A percentile compares a stretch with the other conserved stretches of the same genome.
phyloP scores from a whole-genome alignment of 192 early-diverging fungal genomes.

The Coemansia sp. region DNA sequence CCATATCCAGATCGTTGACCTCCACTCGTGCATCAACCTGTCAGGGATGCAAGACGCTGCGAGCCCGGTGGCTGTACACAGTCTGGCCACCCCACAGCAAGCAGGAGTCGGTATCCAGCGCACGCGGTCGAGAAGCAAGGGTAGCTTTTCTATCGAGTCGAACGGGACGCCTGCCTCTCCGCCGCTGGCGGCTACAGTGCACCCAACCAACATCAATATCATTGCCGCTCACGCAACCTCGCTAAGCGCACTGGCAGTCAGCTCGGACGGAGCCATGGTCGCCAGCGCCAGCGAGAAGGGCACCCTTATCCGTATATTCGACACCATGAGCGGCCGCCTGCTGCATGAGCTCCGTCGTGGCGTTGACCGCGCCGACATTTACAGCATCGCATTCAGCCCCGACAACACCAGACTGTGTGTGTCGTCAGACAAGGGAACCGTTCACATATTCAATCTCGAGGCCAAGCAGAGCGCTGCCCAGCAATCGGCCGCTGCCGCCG shows the following conservation, averaged over 20 bases:
- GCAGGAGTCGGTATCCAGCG: constrained; percentile 23
- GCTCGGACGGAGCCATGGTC: constrained; percentile 73
- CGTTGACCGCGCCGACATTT: constrained; percentile 85
- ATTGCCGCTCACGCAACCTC: constrained; percentile 81
- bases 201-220: constrained; percentile 69
- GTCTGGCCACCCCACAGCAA: not conserved
- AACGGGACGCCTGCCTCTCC: constrained; percentile 34
- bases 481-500: constrained; percentile 20
- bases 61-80: constrained; percentile 1
- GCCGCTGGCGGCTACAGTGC: constrained; percentile 28
- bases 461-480: constrained; percentile 30
- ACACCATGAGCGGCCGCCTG: constrained; percentile 69
- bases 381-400: constrained; percentile 83
- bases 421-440: constrained; percentile 89
- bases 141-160: constrained; percentile 43
- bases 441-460: constrained; percentile 90
- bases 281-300: constrained; percentile 89
- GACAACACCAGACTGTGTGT: constrained; percentile 79
- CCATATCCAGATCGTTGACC: constrained; percentile 83
- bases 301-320: constrained; percentile 89
- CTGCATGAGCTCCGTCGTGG: constrained; percentile 87
- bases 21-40: constrained; percentile 59
- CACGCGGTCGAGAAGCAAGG: constrained; percentile 35
- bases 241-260: constrained; percentile 78
- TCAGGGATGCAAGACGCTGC: constrained; percentile 14